phyloP scores from a whole-genome alignment of 345 rosid species.

The Erodium maritimum region DNA sequence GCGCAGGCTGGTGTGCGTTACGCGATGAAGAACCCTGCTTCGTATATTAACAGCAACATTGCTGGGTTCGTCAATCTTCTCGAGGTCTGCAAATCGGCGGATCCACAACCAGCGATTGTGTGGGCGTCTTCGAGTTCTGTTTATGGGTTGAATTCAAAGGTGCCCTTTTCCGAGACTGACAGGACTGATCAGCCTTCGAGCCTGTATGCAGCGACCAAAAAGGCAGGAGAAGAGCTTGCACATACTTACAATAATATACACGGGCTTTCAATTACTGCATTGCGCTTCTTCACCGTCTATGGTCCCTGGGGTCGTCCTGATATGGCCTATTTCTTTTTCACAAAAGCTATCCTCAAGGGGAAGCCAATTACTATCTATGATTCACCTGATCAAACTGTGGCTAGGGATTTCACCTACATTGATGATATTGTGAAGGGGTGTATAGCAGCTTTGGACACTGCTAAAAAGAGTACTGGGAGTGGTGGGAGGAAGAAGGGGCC shows the following conservation, averaged over 20 bases:
- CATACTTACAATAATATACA: conserved; percentile 28
- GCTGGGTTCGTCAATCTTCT: conserved; percentile 22
- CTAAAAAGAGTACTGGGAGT: conserved; percentile 24
- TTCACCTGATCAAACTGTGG: conserved; percentile 18
- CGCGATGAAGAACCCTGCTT: conserved; percentile 28
- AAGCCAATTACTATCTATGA: conserved; percentile 24
- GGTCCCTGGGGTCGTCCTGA: conserved; percentile 34
- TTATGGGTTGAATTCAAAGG: conserved; percentile 23
- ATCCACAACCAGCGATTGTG: conserved; percentile 24
- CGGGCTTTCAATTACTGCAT: conserved; percentile 26
- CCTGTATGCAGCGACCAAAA: conserved; percentile 28
- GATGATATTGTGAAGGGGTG: conserved; percentile 31
- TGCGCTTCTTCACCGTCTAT: conserved; percentile 26
- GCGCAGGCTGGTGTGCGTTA: conserved; percentile 34
- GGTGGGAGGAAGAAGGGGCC: conserved; percentile 28
- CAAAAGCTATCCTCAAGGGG: conserved; percentile 23
- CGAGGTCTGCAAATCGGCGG: conserved; percentile 16
- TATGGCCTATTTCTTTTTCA: conserved; percentile 31
- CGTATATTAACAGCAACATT: conserved; percentile 22
- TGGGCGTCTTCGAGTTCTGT: conserved; percentile 32
- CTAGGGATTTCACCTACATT: conserved; percentile 28
- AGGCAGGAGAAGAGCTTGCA: conserved; percentile 31
- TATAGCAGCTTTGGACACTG: conserved; percentile 22
- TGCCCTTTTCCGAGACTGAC: conserved; percentile 26
- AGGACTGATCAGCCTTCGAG: conserved; percentile 33